Evolutionary conservation across 495 filamentous ascomycete genomes (phyloP), one percentile per base, ranked within the genome.

Genomic region (Hypoxylon cercidicola): DNA sequence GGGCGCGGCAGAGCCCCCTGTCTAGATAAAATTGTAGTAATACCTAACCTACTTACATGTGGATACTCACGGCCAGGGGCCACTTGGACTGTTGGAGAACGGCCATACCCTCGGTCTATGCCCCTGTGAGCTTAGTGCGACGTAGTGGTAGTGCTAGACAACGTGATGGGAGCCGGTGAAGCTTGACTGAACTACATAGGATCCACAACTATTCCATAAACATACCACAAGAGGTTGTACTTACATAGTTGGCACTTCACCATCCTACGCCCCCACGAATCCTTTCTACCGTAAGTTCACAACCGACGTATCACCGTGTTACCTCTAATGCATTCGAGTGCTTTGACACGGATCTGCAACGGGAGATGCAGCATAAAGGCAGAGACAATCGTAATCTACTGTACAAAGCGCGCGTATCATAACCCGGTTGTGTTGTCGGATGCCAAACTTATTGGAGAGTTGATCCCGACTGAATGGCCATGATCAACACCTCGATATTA

Each of bases 111-210:
- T 37, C 10, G 8, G 10, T 37, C 34, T n/a, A n/a, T 37, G 8
- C 34, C 34, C 34, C 34, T 37, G 34, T 37, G 3, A 21, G 40
- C 3, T 21, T 44, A 19, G n/a, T 44, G 6, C 19, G 2, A 44
- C 40, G 15, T 18, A 21, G 15, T 21, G 10, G n/a, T n/a, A n/a
- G n/a, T n/a, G n/a, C n/a, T n/a, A n/a, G n/a, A n/a, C n/a, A n/a
- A n/a, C n/a, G n/a, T n/a, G n/a, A n/a, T n/a, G 19, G 40, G 40
- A 13, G 19, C 45, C 32, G 37, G 47, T 57, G 53, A 64, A 57
- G 60, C 60, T 64, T 57, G 60, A 64, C 53, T 64, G 60, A 37
- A 50, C 37, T 54, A 56, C 52, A 46, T 20, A 41, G 35, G 34
- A 56, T 45, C 52, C 35, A 45, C 35, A 47, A 6, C 19, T 49